Evolutionary conservation across 768 basidiomycete genomes (phyloP), one percentile per base, ranked within the genome.

Genomic region (Kwoniella newhampshirensis): DNA sequence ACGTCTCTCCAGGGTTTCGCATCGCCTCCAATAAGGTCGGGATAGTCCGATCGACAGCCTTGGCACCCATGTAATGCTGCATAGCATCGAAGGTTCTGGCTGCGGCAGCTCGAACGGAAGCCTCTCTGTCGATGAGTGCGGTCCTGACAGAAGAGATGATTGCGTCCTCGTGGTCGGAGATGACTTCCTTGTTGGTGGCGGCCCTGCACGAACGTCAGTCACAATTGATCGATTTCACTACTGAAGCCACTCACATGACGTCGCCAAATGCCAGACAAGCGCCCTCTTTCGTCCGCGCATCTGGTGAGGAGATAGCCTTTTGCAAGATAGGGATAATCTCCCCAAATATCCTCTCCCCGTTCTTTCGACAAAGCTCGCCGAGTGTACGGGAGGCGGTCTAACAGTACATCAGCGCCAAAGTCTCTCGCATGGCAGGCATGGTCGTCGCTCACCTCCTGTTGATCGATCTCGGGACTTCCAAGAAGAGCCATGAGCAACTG

Each of bases 11-110:
- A 13, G 92, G 91, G 75, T 91, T 88, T 17, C 90, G 86, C 32
- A 98, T 85, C 1, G 94, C 94, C 67, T 92, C 91, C 51, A 99
- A 75, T 0, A 98, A 77, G 0, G 94, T 98, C 0, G 96, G 94
- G 57, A 98, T 97, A 0, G 91, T 98, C 77, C 93, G 85, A 70
- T 98, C 94, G 61, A 97, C 93, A 5, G 93, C 92, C 71, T 87
- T 89, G 27, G 85, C 82, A 6, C 94, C 96, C 37, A 97, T 82
- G 66, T 87, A 82, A 61, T 93, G 89, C 78, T 97, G 94, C n/a
- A 97, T 81, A 3, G 85, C 83, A 73, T 98, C 96, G 76, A 99
- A 87, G 0, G 87, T 85, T 64, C 81, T 86, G 0, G 93, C 94
- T 5, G 93, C 94, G 0, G 94, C 93, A 3, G 87, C 79, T 39